These are phyloP conservation scores for Penstemon newberryi DNA, from an alignment of 257 asterid species.

Conservation along the genomic window DNA sequence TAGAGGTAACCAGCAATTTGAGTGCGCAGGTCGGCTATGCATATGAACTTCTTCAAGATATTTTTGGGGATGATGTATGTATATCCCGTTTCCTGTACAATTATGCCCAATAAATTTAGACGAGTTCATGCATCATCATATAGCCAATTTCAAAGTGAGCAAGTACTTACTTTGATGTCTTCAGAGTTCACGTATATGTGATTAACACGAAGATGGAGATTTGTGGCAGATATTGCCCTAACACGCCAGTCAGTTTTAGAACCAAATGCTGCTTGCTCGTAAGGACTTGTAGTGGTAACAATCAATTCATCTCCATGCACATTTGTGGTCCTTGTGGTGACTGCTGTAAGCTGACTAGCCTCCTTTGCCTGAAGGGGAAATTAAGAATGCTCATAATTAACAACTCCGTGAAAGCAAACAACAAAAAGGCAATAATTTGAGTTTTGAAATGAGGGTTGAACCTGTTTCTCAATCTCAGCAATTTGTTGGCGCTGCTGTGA, in stretches of 20 bases:
- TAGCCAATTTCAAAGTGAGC: neutral
- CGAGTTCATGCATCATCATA: neutral
- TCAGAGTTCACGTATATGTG: conserved; percentile 95
- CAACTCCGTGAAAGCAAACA: neutral
- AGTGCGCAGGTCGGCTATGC: conserved; percentile 89
- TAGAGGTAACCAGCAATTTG: conserved; percentile 88
- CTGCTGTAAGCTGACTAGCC: conserved; percentile 92
- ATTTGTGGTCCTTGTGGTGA: conserved; percentile 88
- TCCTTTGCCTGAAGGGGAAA: conserved; percentile 70
- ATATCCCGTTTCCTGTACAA: conserved; percentile 87
- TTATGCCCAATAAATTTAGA: neutral
- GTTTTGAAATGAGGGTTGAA: conserved; percentile 15
- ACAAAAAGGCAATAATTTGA: neutral
- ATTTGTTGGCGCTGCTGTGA: conserved; percentile 97
- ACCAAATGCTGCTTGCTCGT: conserved; percentile 84
- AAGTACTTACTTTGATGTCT: conserved; percentile 53
- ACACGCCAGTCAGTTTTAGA: conserved; percentile 99
- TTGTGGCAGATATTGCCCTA: conserved; percentile 94
- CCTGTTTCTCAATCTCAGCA: conserved; percentile 98
- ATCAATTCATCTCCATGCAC: conserved; percentile 92
- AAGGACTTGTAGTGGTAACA: conserved; percentile 94
- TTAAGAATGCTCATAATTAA: conserved; percentile 28
- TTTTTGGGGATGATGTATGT: conserved; percentile 96
- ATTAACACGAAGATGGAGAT: conserved; percentile 89
- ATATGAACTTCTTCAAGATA: conserved; percentile 88